Conservation (phyloP, 305 asterid species). For the Caryopteris hybrid region DNA sequence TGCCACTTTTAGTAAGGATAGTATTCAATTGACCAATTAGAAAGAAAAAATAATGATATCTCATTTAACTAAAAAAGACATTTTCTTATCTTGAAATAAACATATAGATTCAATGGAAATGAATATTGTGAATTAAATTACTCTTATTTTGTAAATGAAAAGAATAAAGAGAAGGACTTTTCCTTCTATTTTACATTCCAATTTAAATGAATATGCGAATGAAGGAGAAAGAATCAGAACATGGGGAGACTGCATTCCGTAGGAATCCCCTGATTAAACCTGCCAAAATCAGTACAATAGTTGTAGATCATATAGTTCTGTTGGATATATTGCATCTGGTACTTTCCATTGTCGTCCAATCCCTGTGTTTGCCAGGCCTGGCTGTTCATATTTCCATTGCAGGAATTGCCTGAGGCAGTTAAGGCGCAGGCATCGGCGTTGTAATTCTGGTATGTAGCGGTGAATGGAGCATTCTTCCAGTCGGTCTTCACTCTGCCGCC, state of each 20-base stretch:
- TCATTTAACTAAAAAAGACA: too few relatives aligned
- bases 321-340: constrained; percentile 21
- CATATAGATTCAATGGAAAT: too few relatives aligned
- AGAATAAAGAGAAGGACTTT: too few relatives aligned
- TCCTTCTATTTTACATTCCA: too few relatives aligned
- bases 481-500: constrained; percentile 59
- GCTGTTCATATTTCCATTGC: neutral
- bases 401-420: constrained; percentile 22
- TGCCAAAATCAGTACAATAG: constrained; percentile 40
- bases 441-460: constrained; percentile 44
- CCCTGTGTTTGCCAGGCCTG: constrained; percentile 42
- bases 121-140: too few relatives aligned
- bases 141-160: too few relatives aligned
- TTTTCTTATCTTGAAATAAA: too few relatives aligned
- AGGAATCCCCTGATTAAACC: constrained; percentile 43
- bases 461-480: constrained; percentile 57
- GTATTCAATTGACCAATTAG: too few relatives aligned
- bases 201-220: too few relatives aligned
- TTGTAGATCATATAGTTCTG: constrained; percentile 42
- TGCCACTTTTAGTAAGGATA: too few relatives aligned
- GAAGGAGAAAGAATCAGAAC: too few relatives aligned
- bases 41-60: too few relatives aligned
- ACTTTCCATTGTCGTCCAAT: constrained; percentile 30
- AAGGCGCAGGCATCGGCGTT: constrained; percentile 34
- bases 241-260: constrained; percentile 29